Conservation (phyloP, 768 basidiomycete species). For the Podaxis sp. region DNA sequence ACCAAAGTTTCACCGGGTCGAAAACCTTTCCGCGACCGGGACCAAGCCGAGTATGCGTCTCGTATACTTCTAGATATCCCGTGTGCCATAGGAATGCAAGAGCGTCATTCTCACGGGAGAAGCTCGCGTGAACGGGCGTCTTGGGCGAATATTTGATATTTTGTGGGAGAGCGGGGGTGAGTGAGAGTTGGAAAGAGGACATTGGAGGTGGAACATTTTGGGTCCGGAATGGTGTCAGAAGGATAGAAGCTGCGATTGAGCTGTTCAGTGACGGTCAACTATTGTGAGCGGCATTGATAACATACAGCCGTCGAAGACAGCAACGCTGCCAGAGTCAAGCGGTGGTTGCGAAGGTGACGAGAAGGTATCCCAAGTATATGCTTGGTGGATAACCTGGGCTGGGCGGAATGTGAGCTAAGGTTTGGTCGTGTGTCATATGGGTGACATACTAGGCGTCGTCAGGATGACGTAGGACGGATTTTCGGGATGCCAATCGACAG, state of each 20-base stretch:
- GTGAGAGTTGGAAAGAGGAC: slow-evolving; percentile 58
- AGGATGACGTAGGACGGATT: slow-evolving; percentile 60
- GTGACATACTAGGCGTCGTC: slow-evolving; percentile 58
- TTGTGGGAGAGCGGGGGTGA: slow-evolving; percentile 22
- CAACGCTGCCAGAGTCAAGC: slow-evolving; percentile 79
- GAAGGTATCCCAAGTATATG: slow-evolving; percentile 79
- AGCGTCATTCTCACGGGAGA: slow-evolving; percentile 55
- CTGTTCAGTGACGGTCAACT: not conserved
- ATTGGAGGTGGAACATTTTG: slow-evolving; percentile 99
- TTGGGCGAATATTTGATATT: slow-evolving; percentile 19
- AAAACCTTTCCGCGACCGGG: slow-evolving; percentile 58
- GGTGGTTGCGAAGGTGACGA: slow-evolving; percentile 58
- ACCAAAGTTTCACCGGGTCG: slow-evolving; percentile 46
- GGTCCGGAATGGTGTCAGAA: slow-evolving; percentile 89
- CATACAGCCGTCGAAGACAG: slow-evolving; percentile 87
- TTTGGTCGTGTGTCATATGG: not conserved
- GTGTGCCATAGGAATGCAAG: slow-evolving; percentile 69
- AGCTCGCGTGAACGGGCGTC: slow-evolving; percentile 66
- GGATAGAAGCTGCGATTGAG: slow-evolving; percentile 52
- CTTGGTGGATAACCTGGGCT: slow-evolving; percentile 58
- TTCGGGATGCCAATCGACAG: slow-evolving; percentile 88
- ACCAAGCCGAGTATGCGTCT: slow-evolving; percentile 59
- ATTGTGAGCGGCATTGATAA: slow-evolving; percentile 13
- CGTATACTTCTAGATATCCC: slow-evolving; percentile 70
- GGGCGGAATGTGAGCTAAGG: not conserved